Evolutionary conservation across 2,329 filamentous ascomycete genomes (phyloP).

Genomic region (Venturia effusa): DNA sequence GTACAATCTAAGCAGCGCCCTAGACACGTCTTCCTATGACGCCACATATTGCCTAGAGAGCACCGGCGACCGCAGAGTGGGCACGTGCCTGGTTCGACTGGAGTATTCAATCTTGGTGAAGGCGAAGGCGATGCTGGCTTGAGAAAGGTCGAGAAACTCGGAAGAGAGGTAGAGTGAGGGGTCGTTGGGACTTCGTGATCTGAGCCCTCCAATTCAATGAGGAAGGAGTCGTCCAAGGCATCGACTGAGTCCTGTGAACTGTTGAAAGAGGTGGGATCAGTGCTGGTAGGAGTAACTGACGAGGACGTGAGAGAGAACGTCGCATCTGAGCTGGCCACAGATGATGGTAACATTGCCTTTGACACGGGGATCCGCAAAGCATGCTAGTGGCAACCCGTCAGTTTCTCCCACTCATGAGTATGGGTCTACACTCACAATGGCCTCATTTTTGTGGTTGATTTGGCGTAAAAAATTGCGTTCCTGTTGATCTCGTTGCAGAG

Average conservation of each 20-base stretch:
- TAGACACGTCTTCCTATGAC: background rate
- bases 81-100: background rate
- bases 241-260: background rate
- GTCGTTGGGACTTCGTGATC: background rate
- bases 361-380: background rate
- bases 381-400: background rate
- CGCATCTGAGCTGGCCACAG: background rate
- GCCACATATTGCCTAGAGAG: background rate
- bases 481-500: background rate
- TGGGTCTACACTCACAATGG: background rate
- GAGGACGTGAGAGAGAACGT: background rate
- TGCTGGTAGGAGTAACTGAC: background rate
- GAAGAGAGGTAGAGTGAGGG: background rate
- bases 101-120: background rate
- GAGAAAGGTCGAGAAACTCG: background rate
- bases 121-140: background rate
- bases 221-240: too few species aligned
- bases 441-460: background rate
- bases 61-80: background rate
- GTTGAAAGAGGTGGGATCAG: background rate
- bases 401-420: background rate
- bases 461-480: background rate
- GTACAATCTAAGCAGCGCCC: background rate
- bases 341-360: background rate
- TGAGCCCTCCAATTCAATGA: background rate